These are phyloP conservation scores for Amauroascus verrucosus DNA, from an alignment of 2,329 filamentous ascomycete species.

Conservation along the genomic window DNA sequence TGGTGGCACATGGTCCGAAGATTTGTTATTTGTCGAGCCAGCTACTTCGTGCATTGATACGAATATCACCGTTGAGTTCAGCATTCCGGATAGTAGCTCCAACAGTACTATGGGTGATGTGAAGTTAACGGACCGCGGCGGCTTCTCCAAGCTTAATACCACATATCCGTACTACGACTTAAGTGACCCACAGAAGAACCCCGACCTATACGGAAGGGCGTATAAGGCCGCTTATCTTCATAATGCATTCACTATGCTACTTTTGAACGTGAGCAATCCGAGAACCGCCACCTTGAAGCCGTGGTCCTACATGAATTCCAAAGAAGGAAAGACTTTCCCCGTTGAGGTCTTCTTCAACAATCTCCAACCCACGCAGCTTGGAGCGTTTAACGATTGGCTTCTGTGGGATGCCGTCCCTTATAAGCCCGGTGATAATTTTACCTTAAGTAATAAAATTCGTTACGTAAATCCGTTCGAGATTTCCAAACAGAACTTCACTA, in stretches of 20 bases:
- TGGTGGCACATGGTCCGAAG: conserved; percentile 39
- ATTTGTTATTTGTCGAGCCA: conserved; percentile 41
- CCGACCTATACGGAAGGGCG: conserved; percentile 32
- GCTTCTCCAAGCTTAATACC: conserved; percentile 33
- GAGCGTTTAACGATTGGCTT: conserved; percentile 3
- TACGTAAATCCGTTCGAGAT: conserved; percentile 29
- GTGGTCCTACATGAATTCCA: conserved; percentile 33
- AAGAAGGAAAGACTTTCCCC: conserved; percentile 28
- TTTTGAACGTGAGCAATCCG: conserved; percentile 33
- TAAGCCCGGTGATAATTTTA: background rate
- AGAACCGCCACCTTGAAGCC: conserved; percentile 17
- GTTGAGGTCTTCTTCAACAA: background rate
- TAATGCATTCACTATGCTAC: conserved; percentile 34
- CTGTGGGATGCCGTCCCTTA: conserved; percentile 1
- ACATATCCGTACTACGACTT: conserved; percentile 27
- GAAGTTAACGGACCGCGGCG: conserved; percentile 35
- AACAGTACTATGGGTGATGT: conserved; percentile 18
- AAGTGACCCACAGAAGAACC: conserved; percentile 27
- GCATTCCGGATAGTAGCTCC: conserved; percentile 18
- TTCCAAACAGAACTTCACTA: conserved; percentile 20
- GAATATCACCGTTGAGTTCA: conserved; percentile 35
- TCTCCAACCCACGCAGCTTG: background rate
- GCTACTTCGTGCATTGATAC: conserved; percentile 37
- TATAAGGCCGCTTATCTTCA: conserved; percentile 38
- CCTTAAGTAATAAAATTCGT: conserved; percentile 1